Evolutionary conservation across 441 rosid genomes (phyloP), one percentile per base, ranked within the genome.

Genomic region (Croton setiger): DNA sequence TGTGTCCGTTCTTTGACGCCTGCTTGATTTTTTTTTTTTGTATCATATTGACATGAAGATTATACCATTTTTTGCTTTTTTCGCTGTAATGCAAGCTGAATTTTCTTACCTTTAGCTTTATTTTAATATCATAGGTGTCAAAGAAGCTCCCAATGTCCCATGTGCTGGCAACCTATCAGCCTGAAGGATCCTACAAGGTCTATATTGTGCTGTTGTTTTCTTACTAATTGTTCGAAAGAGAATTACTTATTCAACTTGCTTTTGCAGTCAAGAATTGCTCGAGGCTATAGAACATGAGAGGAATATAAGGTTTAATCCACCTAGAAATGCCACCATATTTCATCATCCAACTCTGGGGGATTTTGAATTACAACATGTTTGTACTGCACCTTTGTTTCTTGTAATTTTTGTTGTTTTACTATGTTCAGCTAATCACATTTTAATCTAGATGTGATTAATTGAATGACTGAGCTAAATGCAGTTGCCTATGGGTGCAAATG

Each of bases 121-220:
- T 47, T 37, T 37, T 35, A 6, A 36, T 65, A 65, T 64, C 78
- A 59, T 70, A 93, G 98, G 98, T 93, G 98, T 72, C 98, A 93
- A 76, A 89, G 98, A 82, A 93, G 98, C 71, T 91, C 98, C 60
- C 97, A 91, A 70, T 93, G 98, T 77, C 98, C 98, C 17, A 93
- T 93, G 97, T 93, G 98, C 67, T 89, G 95, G 96, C 98, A 91
- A 73, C 75, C 96, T 13, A 83, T 93, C 71, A 85, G 91, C 80
- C 82, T 93, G 74, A 93, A 93, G 84, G 97, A 91, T 73, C 93
- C 98, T 45, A 80, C 83, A 41, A 80, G 96, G 98, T 93, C 74
- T 23, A 10, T 49, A 33, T 67, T 60, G 2, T 68, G 33, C 48
- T 57, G 20, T 23, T 60, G 56, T 14, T 0, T 4, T 51, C 59